phyloP scores from a whole-genome alignment of 352 stramenopile species.

The Globisporangium cylindrosporum region DNA sequence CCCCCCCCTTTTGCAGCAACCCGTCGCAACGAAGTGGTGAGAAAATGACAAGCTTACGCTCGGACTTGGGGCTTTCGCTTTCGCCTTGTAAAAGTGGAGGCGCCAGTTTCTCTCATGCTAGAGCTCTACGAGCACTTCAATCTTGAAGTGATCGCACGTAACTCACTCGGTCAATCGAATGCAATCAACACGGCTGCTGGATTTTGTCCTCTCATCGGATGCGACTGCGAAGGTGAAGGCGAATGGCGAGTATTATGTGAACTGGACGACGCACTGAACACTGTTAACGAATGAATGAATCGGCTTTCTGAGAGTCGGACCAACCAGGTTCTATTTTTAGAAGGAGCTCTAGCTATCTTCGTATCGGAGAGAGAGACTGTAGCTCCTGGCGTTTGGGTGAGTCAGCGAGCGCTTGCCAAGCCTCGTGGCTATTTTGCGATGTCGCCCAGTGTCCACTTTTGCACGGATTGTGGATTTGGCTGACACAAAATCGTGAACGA shows the following conservation, averaged over 20 bases:
- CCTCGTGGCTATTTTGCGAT: not conserved
- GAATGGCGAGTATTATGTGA: not conserved
- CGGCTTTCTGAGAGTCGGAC: not conserved
- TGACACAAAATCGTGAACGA: not conserved
- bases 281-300: not conserved
- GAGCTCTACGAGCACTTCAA: not conserved
- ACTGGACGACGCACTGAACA: not conserved
- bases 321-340: not conserved
- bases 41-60: constrained; percentile 3
- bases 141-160: not conserved
- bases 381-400: not conserved
- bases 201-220: not conserved
- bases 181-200: not conserved
- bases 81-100: not conserved
- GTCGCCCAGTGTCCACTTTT: no score
- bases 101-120: not conserved
- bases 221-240: no score
- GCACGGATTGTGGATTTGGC: no score
- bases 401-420: not conserved
- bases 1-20: not conserved
- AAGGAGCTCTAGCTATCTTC: not conserved
- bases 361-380: no score
- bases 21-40: not conserved
- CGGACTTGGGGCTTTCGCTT: not conserved
- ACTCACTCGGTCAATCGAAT: not conserved